Percentiles rank a stretch among this genome's conserved stretches.
These are phyloP conservation scores for Phytophthora quininea DNA, from an alignment of 352 stramenopile genomes.

Conservation along the genomic window DNA sequence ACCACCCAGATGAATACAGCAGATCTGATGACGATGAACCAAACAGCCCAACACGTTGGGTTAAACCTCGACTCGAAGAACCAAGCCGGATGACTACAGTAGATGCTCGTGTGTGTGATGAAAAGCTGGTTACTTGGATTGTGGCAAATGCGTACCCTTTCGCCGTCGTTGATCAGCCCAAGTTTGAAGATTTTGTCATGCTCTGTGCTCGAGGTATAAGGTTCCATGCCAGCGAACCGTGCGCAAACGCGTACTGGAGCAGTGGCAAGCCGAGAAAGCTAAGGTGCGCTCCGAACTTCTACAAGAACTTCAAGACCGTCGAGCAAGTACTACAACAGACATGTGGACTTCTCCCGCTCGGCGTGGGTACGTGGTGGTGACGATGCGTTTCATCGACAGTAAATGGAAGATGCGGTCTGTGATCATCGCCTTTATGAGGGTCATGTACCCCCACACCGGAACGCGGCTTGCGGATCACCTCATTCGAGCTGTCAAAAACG, in stretches of 20 bases:
- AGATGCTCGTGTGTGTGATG: not conserved
- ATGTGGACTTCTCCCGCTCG: constrained; percentile 25
- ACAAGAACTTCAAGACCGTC: constrained; percentile 3
- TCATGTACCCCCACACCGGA: not conserved
- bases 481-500: not conserved
- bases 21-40: no score
- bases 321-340: constrained; percentile 18
- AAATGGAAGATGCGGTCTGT: constrained; percentile 16
- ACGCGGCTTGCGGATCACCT: not conserved
- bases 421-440: constrained; percentile 20
- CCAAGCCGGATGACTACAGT: no score
- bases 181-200: constrained; percentile 2
- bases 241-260: constrained; percentile 1
- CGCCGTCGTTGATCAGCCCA: constrained; percentile 3
- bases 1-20: no score
- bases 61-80: no score
- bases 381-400: constrained; percentile 21
- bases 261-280: constrained; percentile 9
- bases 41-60: no score
- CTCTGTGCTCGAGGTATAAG: constrained; percentile 4
- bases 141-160: constrained; percentile 4
- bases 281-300: not conserved
- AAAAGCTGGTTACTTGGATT: constrained; percentile 5
- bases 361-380: constrained; percentile 21
- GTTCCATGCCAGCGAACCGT: constrained; percentile 6